Percentiles rank a stretch among this genome's conserved stretches.
Conservation (phyloP, 805 yeast genomes). For the Candida succiphila region DNA sequence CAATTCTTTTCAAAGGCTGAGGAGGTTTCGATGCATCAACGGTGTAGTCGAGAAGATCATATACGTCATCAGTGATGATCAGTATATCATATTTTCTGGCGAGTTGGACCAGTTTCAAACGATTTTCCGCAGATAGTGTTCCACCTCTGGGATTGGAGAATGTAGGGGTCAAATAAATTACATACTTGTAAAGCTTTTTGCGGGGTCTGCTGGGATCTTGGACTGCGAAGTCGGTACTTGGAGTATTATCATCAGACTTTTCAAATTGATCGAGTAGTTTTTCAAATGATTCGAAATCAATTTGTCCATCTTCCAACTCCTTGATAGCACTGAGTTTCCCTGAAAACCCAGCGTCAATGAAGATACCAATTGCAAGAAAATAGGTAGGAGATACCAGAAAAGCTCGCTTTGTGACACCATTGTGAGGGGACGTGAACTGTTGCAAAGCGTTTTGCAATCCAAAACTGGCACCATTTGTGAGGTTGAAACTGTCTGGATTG, state of each 20-base stretch:
- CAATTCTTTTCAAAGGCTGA: constrained; percentile 28
- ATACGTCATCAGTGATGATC: constrained; percentile 72
- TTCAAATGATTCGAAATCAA: constrained; percentile 43
- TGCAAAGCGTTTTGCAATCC: constrained; percentile 60
- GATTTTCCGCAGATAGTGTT: constrained; percentile 39
- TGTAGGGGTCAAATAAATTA: constrained; percentile 68
- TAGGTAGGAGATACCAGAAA: constrained; percentile 78
- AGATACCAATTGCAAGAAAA: constrained; percentile 61
- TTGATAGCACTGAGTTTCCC: constrained; percentile 56
- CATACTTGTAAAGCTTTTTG: constrained; percentile 54
- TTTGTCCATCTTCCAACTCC: constrained; percentile 41
- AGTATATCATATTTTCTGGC: constrained; percentile 71
- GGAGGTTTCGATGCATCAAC: constrained; percentile 8
- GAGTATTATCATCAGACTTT: constrained; percentile 13
- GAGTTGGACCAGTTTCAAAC: constrained; percentile 42
- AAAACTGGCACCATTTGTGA: constrained; percentile 78
- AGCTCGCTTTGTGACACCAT: constrained; percentile 55
- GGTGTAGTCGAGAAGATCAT: constrained; percentile 56
- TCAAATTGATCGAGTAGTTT: constrained; percentile 31
- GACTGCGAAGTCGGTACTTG: constrained; percentile 11
- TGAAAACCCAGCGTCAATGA: constrained; percentile 70
- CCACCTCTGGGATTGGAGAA: constrained; percentile 78
- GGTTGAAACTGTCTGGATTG: constrained; percentile 43
- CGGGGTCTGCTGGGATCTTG: constrained; percentile 29
- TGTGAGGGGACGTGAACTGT: constrained; percentile 52